Evolutionary conservation across 176 grass and related monocot genomes (phyloP).

Genomic region (Dactylis glomerata): DNA sequence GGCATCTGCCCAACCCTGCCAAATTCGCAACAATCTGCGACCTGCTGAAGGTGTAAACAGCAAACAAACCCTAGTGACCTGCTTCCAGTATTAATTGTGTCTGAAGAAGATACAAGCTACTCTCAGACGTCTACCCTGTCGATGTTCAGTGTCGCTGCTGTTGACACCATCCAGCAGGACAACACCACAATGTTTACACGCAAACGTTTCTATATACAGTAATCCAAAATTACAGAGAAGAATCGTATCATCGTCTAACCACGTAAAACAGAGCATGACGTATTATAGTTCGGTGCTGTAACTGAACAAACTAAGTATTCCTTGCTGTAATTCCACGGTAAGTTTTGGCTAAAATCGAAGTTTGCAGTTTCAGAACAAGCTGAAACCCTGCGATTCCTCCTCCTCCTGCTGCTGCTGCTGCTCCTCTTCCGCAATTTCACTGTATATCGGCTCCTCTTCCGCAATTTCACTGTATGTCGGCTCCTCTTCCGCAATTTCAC

Average conservation of each 20-base stretch:
- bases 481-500: slow-evolving; percentile 34
- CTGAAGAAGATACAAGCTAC: slow-evolving; percentile 5
- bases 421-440: slow-evolving; percentile 39
- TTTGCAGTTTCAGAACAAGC: slow-evolving; percentile 42
- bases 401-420: background rate
- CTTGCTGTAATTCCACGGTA: background rate
- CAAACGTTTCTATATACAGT: slow-evolving; percentile 25
- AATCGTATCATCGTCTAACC: slow-evolving; percentile 11
- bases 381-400: slow-evolving; percentile 41
- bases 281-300: background rate
- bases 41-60: background rate
- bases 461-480: slow-evolving; percentile 28
- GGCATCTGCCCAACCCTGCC: background rate
- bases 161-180: background rate
- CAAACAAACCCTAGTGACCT: background rate
- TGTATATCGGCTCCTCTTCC: slow-evolving; percentile 35
- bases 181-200: background rate
- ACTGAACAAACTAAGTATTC: background rate
- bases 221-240: slow-evolving; percentile 10
- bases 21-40: background rate
- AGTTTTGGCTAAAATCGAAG: background rate
- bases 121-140: background rate
- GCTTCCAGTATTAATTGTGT: background rate
- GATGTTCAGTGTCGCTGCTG: background rate
- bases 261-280: slow-evolving; percentile 16